These are phyloP conservation scores for Pythium pyrilobum DNA, from an alignment of 352 stramenopile species.

Conservation along the genomic window DNA sequence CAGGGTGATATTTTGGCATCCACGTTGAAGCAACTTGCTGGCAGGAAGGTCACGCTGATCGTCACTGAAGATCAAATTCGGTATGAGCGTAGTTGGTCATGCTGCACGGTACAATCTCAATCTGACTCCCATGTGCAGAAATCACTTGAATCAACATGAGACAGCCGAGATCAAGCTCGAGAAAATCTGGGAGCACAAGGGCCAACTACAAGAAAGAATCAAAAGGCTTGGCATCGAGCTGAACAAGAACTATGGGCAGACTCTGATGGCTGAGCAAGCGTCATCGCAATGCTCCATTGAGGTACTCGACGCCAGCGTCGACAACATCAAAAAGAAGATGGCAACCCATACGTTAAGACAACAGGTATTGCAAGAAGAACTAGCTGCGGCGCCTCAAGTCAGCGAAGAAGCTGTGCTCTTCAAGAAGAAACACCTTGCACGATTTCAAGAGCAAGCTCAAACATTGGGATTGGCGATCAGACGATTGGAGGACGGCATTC, in stretches of 20 bases:
- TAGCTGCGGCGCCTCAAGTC: background rate
- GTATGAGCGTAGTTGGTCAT: too few relatives aligned
- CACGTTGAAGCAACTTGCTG: background rate
- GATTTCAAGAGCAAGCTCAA: constrained; percentile 11
- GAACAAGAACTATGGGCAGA: too few relatives aligned
- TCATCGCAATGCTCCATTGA: too few relatives aligned
- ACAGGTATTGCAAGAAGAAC: constrained; percentile 8
- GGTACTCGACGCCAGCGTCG: background rate
- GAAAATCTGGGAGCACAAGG: too few relatives aligned
- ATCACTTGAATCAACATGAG: too few relatives aligned
- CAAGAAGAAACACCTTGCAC: constrained; percentile 16
- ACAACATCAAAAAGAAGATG: background rate
- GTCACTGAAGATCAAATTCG: background rate
- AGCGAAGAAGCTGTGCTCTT: constrained; percentile 8
- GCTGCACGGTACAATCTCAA: too few relatives aligned
- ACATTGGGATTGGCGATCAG: constrained; percentile 13
- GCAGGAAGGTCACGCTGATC: background rate
- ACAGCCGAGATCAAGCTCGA: too few relatives aligned
- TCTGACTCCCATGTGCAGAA: too few relatives aligned
- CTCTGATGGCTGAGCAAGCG: too few relatives aligned
- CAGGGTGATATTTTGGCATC: background rate
- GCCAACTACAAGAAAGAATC: too few relatives aligned
- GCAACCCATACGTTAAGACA: background rate
- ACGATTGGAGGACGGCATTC: constrained; percentile 22
- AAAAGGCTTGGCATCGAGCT: too few relatives aligned